These are phyloP conservation scores for Pichia sp. DNA, from an alignment of 1,139 yeast genomes.

Conservation along the genomic window DNA sequence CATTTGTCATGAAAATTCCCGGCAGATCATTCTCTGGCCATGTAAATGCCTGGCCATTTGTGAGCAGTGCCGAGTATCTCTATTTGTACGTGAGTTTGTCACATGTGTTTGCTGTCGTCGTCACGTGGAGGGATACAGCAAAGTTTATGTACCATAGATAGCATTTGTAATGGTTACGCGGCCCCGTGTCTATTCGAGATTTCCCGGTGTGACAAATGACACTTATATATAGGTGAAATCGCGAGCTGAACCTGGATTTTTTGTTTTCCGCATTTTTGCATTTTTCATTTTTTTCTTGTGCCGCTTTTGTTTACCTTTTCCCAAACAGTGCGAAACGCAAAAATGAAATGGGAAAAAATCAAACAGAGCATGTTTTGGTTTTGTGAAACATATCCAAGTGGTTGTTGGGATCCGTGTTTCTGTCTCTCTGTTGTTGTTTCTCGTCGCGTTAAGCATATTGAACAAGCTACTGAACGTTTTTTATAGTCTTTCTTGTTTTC, in stretches of 20 bases:
- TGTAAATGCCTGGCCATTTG: constrained; percentile 86
- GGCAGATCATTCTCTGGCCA: constrained; percentile 88
- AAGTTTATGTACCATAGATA: constrained; percentile 44
- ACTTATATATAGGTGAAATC: not conserved
- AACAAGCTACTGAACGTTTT: not conserved
- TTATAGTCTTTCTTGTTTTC: not conserved
- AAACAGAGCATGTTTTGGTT: constrained; percentile 1
- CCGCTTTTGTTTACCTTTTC: constrained; percentile 4
- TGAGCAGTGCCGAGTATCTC: constrained; percentile 71
- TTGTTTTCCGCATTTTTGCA: not conserved
- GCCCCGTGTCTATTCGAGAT: not conserved
- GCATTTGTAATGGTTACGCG: not conserved
- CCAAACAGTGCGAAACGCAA: not conserved
- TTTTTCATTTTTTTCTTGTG: not conserved
- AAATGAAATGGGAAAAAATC: constrained; percentile 11
- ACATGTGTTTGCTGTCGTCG: constrained; percentile 85
- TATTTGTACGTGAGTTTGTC: constrained; percentile 66
- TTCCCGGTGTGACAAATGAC: not conserved
- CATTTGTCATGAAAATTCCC: constrained; percentile 67
- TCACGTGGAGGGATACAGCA: constrained; percentile 54
- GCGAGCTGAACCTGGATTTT: not conserved
- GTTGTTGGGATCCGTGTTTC: not conserved
- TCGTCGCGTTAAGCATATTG: not conserved
- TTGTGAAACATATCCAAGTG: not conserved
- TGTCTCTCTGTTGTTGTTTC: not conserved